Percentiles rank a stretch among this genome's conserved stretches.
phyloP scores from a whole-genome alignment of 202 grass and related monocot genomes.

The Musa balbisiana region DNA sequence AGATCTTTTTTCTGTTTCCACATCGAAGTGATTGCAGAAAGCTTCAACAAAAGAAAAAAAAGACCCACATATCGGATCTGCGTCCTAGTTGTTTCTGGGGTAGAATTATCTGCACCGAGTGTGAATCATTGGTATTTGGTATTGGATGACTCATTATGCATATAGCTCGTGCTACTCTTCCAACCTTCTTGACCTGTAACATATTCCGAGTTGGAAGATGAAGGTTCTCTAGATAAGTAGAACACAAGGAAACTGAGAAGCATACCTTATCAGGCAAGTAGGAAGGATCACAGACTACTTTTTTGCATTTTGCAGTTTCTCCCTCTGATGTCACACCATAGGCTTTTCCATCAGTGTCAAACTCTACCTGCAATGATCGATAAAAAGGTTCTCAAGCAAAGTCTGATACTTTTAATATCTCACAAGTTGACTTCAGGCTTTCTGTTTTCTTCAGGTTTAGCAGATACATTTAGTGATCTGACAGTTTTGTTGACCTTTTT shows the following conservation, averaged over 20 bases:
- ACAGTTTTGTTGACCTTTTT: too few species aligned
- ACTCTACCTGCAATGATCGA: neutral
- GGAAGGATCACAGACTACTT: conserved; percentile 9
- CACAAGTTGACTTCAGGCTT: too few species aligned
- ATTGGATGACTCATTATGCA: neutral
- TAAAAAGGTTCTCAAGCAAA: too few species aligned
- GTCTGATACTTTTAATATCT: too few species aligned
- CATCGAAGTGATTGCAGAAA: too few species aligned
- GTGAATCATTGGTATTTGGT: neutral
- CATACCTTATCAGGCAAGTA: conserved; percentile 4
- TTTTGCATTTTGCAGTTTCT: conserved; percentile 7
- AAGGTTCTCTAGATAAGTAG: too few species aligned
- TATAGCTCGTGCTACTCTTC: neutral
- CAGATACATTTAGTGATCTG: too few species aligned
- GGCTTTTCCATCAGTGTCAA: neutral
- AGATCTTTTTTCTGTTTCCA: too few species aligned
- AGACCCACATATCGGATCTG: neutral
- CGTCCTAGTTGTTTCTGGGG: conserved; percentile 4
- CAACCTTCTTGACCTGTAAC: neutral
- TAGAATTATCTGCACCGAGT: conserved; percentile 1
- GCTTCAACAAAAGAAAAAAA: too few species aligned
- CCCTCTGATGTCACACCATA: conserved; percentile 3
- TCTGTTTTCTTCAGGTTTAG: too few species aligned
- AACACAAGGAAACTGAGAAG: neutral
- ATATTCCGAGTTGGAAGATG: too few species aligned